Evolutionary conservation across 2,329 filamentous ascomycete genomes (phyloP).

Genomic region (Rhynchosporium agropyri): DNA sequence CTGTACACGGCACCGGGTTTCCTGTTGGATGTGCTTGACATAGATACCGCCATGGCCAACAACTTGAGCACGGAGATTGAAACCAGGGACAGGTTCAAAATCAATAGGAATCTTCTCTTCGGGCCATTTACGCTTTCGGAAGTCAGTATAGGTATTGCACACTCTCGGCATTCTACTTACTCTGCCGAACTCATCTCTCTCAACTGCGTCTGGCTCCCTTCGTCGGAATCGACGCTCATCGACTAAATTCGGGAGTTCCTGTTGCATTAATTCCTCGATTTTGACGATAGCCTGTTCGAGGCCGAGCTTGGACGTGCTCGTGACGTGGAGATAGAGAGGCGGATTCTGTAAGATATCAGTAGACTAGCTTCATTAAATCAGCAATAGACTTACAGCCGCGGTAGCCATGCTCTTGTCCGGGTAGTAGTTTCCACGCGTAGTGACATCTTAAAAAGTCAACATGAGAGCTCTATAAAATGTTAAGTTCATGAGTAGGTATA

Average conservation of each 20-base stretch:
- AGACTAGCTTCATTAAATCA: neutral
- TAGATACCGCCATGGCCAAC: conserved; percentile 93
- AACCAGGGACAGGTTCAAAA: conserved; percentile 88
- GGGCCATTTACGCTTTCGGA: conserved; percentile 88
- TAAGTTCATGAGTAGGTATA: conserved; percentile 50
- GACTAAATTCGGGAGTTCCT: conserved; percentile 92
- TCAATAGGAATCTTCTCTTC: conserved; percentile 92
- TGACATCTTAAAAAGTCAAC: conserved; percentile 87
- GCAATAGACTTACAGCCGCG: conserved; percentile 67
- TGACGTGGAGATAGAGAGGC: conserved; percentile 92
- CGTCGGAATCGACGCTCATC: conserved; percentile 92
- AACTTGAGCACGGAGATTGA: conserved; percentile 94
- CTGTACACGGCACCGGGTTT: conserved; percentile 93
- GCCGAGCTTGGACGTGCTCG: conserved; percentile 88
- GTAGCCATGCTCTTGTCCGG: conserved; percentile 98
- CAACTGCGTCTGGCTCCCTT: conserved; percentile 75
- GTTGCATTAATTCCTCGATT: conserved; percentile 94
- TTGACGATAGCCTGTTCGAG: conserved; percentile 84
- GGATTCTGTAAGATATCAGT: conserved; percentile 67
- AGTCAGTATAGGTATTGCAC: conserved; percentile 28
- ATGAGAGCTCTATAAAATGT: conserved; percentile 48
- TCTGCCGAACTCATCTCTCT: conserved; percentile 87
- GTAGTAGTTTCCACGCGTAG: conserved; percentile 93
- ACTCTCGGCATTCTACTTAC: conserved; percentile 54
- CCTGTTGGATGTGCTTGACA: conserved; percentile 96